Conservation (phyloP, 352 stramenopile species). For the Pythium phragmiticola region DNA sequence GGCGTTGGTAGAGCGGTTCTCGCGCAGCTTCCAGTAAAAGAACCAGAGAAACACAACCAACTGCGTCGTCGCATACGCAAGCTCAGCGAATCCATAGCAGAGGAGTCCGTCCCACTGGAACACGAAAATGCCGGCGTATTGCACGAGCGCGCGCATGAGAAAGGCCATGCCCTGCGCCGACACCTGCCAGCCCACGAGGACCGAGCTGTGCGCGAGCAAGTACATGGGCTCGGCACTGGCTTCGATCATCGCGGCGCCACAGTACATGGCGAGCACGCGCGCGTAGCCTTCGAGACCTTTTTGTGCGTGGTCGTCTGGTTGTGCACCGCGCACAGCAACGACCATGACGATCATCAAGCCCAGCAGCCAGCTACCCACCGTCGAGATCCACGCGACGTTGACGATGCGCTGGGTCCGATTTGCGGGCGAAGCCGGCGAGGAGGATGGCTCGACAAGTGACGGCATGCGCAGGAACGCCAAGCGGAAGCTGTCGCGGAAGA, state of each 20-base stretch:
- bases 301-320: background rate
- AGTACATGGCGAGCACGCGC: conserved; percentile 71
- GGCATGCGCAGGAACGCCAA: conserved; percentile 83
- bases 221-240: conserved; percentile 83
- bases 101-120: conserved; percentile 58
- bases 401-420: conserved; percentile 54
- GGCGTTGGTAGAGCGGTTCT: conserved; percentile 9
- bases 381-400: conserved; percentile 80
- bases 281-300: conserved; percentile 43
- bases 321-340: conserved; percentile 12
- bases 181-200: conserved; percentile 84
- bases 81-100: conserved; percentile 72
- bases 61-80: conserved; percentile 68
- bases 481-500: conserved; percentile 88
- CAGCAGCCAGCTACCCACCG: conserved; percentile 52
- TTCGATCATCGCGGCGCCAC: conserved; percentile 74
- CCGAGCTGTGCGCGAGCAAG: conserved; percentile 68
- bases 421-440: background rate
- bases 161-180: conserved; percentile 75
- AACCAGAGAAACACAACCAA: conserved; percentile 54
- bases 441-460: conserved; percentile 41
- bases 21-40: conserved; percentile 53
- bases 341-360: conserved; percentile 36
- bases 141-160: conserved; percentile 59
- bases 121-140: conserved; percentile 67